Evolutionary conservation across 192 early-diverging fungal genomes (phyloP), one percentile per base, ranked within the genome.

Genomic region (Coemansia biformis): DNA sequence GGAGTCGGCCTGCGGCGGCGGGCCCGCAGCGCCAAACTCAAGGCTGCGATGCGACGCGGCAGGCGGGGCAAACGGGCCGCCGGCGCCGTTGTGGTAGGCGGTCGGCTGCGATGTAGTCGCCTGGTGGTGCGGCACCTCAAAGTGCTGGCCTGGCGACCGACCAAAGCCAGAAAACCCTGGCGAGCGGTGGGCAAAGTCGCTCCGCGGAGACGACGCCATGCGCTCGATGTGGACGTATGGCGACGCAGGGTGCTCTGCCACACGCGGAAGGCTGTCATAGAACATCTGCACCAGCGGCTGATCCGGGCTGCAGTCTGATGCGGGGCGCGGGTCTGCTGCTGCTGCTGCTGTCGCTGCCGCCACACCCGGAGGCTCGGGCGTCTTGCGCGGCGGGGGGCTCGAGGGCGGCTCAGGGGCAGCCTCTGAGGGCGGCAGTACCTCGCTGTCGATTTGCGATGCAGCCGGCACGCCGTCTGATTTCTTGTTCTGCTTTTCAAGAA

Each of bases 401-500:
- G 10, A 23, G 1, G 43, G 29, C 10, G 29, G 29, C 16, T 31
- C n/a, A n/a, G n/a, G n/a, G n/a, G n/a, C 29, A 8, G 15, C 29
- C 9, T 22, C 30, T 30, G 29, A 6, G 3, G 24, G 24, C 24
- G 24, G 3, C 2, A 6, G 24, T 6, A 6, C 11, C 11, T 30
- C 28, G 36, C 24, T 12, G 50, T 22, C 18, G 31, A 9, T 10
- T 32, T 38, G 31, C 3, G 19, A 6, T 6, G 24, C 17, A n/a
- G 11, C 16, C 8, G 40, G n/a, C n/a, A 28, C 17, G 11, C 30
- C 9, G 8, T 68, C 71, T 2, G 47, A 17, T 44, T 54, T 67
- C 31, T 63, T 62, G 46, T 28, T 59, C 30, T 75, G 72, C 46
- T 52, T 75, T 26, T 75, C 72, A 1, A 75, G 47, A 17, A 75